Evolutionary conservation across 352 stramenopile species (phyloP).

Genomic region (Pythium monospermum): DNA sequence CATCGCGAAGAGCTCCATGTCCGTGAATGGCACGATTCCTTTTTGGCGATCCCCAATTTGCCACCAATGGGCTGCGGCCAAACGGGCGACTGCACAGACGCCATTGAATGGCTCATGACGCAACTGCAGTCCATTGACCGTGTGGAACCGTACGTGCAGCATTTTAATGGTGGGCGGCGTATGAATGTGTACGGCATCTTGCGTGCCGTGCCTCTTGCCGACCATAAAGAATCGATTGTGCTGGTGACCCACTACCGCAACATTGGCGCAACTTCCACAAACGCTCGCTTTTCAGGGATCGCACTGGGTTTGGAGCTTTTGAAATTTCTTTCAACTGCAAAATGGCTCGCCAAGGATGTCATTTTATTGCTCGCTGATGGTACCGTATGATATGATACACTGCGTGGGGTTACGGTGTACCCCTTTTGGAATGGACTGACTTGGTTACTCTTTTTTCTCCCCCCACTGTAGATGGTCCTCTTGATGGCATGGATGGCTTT

Average conservation of each 20-base stretch:
- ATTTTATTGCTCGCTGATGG: conserved; percentile 72
- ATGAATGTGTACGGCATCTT: conserved; percentile 81
- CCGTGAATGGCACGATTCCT: conserved; percentile 28
- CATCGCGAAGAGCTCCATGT: conserved; percentile 30
- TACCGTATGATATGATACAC: no score
- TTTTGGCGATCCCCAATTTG: conserved; percentile 33
- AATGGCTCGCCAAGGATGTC: conserved; percentile 83
- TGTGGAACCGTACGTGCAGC: conserved; percentile 55
- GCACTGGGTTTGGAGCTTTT: conserved; percentile 55
- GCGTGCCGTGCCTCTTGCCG: conserved; percentile 59
- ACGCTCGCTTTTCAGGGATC: conserved; percentile 47
- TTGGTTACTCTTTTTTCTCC: no score
- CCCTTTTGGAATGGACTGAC: not conserved
- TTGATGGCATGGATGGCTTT: conserved; percentile 58
- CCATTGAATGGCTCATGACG: conserved; percentile 57
- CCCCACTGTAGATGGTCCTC: conserved; percentile 44
- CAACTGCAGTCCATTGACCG: conserved; percentile 47
- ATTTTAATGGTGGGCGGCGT: conserved; percentile 28
- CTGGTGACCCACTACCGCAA: conserved; percentile 74
- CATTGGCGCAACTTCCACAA: conserved; percentile 21
- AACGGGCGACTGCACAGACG: conserved; percentile 30
- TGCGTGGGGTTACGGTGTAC: no score
- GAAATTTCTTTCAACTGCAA: conserved; percentile 46
- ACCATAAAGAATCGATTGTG: conserved; percentile 74
- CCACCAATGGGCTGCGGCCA: conserved; percentile 29